phyloP scores from a whole-genome alignment of 2,329 filamentous ascomycete genomes.

The Aspergillus fijiensis region DNA sequence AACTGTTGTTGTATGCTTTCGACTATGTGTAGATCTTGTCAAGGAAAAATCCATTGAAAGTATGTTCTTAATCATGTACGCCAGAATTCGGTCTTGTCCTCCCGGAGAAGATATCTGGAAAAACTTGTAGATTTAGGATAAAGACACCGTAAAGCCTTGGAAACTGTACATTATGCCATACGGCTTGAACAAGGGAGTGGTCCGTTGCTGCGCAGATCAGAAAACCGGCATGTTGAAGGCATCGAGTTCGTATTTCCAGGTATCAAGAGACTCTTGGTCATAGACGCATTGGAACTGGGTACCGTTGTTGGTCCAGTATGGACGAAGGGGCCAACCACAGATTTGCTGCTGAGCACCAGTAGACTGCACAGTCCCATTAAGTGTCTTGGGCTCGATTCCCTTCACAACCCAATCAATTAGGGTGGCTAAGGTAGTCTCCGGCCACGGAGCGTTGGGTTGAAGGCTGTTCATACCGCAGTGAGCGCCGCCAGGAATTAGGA shows the following conservation, averaged over 20 bases:
- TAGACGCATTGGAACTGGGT: conserved; percentile 13
- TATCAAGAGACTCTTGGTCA: conserved; percentile 16
- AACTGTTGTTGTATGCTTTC: too few species aligned
- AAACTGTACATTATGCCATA: too few species aligned
- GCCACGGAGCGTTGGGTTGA: conserved; percentile 46
- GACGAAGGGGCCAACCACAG: conserved; percentile 35
- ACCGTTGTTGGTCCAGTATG: conserved; percentile 25
- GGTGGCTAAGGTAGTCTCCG: conserved; percentile 47
- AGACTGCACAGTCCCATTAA: conserved; percentile 44
- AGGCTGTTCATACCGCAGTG: conserved; percentile 51
- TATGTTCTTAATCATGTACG: too few species aligned
- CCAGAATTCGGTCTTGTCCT: too few species aligned
- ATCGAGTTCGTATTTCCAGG: conserved; percentile 16
- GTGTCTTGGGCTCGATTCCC: conserved; percentile 43
- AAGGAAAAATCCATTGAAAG: too few species aligned
- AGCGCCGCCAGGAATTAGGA: conserved; percentile 54
- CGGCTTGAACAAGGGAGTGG: too few species aligned
- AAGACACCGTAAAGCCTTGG: too few species aligned
- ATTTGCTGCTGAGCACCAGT: conserved; percentile 34
- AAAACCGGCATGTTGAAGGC: conserved; percentile 19
- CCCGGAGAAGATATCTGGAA: too few species aligned
- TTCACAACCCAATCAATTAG: conserved; percentile 57
- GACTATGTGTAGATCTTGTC: too few species aligned
- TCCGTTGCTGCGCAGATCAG: not conserved
- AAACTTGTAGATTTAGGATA: too few species aligned